Conservation (phyloP, 768 basidiomycete species). For the Trametes coccinea region DNA sequence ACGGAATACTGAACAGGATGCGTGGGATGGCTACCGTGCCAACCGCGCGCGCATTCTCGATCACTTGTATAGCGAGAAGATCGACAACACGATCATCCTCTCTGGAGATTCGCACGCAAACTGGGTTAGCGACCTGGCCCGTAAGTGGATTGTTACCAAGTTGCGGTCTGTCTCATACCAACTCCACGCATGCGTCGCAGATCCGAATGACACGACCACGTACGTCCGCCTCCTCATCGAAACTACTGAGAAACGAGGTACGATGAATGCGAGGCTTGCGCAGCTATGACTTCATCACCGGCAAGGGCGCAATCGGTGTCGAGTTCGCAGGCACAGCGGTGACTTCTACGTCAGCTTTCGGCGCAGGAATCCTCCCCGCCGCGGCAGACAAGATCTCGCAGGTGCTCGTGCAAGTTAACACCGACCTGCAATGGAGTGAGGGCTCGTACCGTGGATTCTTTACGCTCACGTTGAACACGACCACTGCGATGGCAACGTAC, state of each 20-base stretch:
- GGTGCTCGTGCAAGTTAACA: conserved; percentile 41
- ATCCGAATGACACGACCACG: conserved; percentile 50
- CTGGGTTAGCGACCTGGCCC: conserved; percentile 59
- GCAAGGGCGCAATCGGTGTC: conserved; percentile 52
- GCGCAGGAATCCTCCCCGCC: conserved; percentile 39
- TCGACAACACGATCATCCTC: conserved; percentile 56
- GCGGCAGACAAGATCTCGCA: conserved; percentile 42
- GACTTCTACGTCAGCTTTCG: conserved; percentile 50
- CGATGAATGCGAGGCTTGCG: not conserved
- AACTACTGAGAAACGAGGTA: not conserved
- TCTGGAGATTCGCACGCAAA: conserved; percentile 65
- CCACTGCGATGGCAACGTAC: conserved; percentile 50
- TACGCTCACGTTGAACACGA: conserved; percentile 49
- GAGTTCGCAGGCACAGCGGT: conserved; percentile 67
- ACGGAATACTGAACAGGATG: conserved; percentile 38
- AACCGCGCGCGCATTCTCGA: conserved; percentile 53
- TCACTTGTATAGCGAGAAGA: conserved; percentile 50
- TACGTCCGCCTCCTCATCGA: conserved; percentile 24
- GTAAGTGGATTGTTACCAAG: conserved; percentile 35
- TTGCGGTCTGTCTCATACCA: not conserved
- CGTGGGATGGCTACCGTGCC: conserved; percentile 62
- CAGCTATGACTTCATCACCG: conserved; percentile 51
- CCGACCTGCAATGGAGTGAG: conserved; percentile 61
- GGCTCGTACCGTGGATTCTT: conserved; percentile 61
- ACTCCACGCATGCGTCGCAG: conserved; percentile 28